phyloP scores from a whole-genome alignment of 1,284 basidiomycete genomes.

The Taiwanofungus camphoratus region DNA sequence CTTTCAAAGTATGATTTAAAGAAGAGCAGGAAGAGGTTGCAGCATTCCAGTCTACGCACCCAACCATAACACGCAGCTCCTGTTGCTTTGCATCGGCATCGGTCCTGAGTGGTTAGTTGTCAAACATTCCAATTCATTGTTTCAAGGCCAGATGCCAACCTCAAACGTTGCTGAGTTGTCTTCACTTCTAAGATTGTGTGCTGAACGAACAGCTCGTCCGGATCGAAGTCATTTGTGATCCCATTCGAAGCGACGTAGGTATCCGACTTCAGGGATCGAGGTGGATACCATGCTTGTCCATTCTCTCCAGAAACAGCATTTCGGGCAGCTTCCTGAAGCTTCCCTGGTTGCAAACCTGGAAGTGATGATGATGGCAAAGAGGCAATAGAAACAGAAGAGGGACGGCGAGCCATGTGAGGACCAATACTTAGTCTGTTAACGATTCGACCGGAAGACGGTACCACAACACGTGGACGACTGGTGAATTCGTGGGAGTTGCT shows the following conservation, averaged over 20 bases:
- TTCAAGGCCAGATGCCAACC: conserved; percentile 43
- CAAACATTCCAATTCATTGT: background rate
- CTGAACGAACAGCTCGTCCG: conserved; percentile 78
- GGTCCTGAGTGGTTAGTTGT: conserved; percentile 39
- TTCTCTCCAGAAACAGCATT: background rate
- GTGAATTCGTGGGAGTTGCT: too few species aligned
- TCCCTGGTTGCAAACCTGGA: conserved; percentile 6
- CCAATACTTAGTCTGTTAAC: background rate
- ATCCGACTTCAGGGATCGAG: conserved; percentile 20
- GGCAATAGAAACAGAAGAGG: conserved; percentile 22
- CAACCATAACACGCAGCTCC: conserved; percentile 91
- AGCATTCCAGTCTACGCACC: conserved; percentile 57
- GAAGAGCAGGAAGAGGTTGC: conserved; percentile 7
- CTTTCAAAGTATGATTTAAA: conserved; percentile 45
- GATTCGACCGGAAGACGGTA: too few species aligned
- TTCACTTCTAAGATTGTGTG: conserved; percentile 74
- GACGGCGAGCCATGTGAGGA: conserved; percentile 26
- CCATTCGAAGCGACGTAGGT: conserved; percentile 3
- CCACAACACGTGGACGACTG: too few species aligned
- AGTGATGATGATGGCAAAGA: conserved; percentile 14
- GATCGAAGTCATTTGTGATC: conserved; percentile 41
- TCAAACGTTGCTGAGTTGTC: conserved; percentile 63
- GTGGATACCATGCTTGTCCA: conserved; percentile 6
- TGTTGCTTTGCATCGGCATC: conserved; percentile 89
- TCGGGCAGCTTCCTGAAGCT: conserved; percentile 4